Base-by-base conservation (phyloP, 352 stramenopile genomes). In the Globisporangium okanoganense region DNA sequence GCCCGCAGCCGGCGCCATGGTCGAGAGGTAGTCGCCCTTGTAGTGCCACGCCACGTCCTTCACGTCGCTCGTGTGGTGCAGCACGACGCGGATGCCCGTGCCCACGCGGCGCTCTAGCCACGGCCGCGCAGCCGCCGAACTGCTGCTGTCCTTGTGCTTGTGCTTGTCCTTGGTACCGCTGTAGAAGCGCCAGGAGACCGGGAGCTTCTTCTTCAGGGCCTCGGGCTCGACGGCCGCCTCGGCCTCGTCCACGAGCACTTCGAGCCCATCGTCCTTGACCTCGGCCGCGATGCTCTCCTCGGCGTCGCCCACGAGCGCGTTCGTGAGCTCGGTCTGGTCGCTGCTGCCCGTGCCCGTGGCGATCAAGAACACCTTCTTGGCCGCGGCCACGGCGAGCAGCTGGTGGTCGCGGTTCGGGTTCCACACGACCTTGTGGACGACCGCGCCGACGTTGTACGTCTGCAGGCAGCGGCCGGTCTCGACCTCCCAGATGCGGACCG, bases 1-100 rank as follows among this genome's bases (percentile, higher is more conserved):
- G 16, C 85, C 83, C 13, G 92, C 94, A 31, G 88, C 88, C 1
- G 95, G 96, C 43, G 82, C 87, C 40, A 99, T 88, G 1, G 94
- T 98, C 31, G 96, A 90, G 54, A 99, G 88, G 77, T 99, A 99
- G 73, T 99, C 97, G 18, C 98, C 98, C 85, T 99, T 99, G 65
- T 89, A 71, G 71, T 99, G 98, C 98, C 98, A 99, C 48, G 86
- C 73, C 14, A 99, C 80, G 55, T 94, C 90, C 58, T 94, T 92
- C 44, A 99, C 90, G 51, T 98, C 85, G 18, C 74, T 85, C 52
- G 90, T 93, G 70, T 96, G 88, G 67, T 95, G 85, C 54, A 95
- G 69, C 66, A 94, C 87, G 33, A 97, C 63, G 38, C 88, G 81
- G 52, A 97, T 88, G 31, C 85, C 79, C 43, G 83, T 87, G 36